Conservation (phyloP, 2,329 filamentous ascomycete genomes). For the Aspergillus glaucus region DNA sequence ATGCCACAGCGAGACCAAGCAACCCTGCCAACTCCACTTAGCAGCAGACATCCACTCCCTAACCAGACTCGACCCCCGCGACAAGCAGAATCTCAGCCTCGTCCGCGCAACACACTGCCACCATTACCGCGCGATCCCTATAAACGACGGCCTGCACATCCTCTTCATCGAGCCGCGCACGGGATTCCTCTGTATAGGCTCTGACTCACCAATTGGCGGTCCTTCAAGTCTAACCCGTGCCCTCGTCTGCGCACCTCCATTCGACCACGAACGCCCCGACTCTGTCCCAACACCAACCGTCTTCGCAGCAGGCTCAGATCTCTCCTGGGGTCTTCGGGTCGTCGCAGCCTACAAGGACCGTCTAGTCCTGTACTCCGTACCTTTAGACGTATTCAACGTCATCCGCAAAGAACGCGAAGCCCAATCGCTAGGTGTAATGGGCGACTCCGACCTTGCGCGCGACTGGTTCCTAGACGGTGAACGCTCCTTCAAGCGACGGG, state of each 20-base stretch:
- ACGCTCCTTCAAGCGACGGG: conserved; percentile 19
- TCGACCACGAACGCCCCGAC: conserved; percentile 8
- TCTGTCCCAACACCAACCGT: conserved; percentile 37
- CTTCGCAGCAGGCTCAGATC: conserved; percentile 53
- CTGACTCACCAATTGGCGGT: conserved; percentile 54
- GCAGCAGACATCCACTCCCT: conserved; percentile 22
- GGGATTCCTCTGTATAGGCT: conserved; percentile 54
- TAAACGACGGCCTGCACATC: conserved; percentile 60
- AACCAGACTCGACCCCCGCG: conserved; percentile 17
- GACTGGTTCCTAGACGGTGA: conserved; percentile 28
- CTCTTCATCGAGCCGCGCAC: conserved; percentile 58
- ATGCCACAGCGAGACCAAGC: conserved; percentile 17
- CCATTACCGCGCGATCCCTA: conserved; percentile 57
- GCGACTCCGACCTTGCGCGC: conserved; percentile 25
- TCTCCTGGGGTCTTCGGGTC: conserved; percentile 53
- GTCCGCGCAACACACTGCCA: conserved; percentile 46
- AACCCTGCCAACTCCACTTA: conserved; percentile 24
- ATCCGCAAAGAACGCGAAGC: conserved; percentile 28
- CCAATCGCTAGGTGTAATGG: conserved; percentile 28
- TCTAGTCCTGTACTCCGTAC: conserved; percentile 57
- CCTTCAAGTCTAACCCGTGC: conserved; percentile 54
- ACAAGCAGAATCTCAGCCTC: conserved; percentile 21
- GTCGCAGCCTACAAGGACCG: conserved; percentile 49
- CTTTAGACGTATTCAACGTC: conserved; percentile 49
- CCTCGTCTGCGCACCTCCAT: conserved; percentile 48